A percentile compares a stretch with the other conserved stretches of the same genome.
Conservation (phyloP, 73 alveolate genomes). For the Effrenium voratum region DNA sequence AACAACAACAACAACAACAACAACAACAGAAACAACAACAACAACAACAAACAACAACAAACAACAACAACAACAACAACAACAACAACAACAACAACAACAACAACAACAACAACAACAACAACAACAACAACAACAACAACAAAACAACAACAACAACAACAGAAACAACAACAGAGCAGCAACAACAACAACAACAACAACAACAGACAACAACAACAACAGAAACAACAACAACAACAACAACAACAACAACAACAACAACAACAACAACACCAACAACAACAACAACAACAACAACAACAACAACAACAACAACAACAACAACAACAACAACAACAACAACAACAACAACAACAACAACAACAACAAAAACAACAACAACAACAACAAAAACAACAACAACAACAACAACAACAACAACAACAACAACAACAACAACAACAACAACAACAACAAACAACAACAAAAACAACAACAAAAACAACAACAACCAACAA, state of each 20-base stretch:
- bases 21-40: too few relatives aligned
- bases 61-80: too few relatives aligned
- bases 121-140: too few relatives aligned
- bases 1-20: too few relatives aligned
- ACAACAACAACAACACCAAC: slow-evolving; percentile 24
- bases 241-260: neutral
- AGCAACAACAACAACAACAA: neutral
- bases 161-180: neutral
- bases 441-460: too few relatives aligned
- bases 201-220: slow-evolving; percentile 25
- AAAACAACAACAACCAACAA: too few relatives aligned
- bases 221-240: neutral
- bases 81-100: too few relatives aligned
- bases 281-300: slow-evolving; percentile 18
- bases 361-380: slow-evolving; percentile 10
- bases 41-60: too few relatives aligned
- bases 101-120: slow-evolving; percentile 10
- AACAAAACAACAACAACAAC: neutral
- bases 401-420: too few relatives aligned
- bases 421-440: too few relatives aligned
- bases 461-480: too few relatives aligned
- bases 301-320: neutral
- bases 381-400: too few relatives aligned
- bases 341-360: slow-evolving; percentile 22
- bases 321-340: slow-evolving; percentile 23